Percentiles rank a stretch among this genome's conserved stretches.
These are phyloP conservation scores for Niebla homalea DNA, from an alignment of 495 filamentous ascomycete genomes.

Conservation along the genomic window DNA sequence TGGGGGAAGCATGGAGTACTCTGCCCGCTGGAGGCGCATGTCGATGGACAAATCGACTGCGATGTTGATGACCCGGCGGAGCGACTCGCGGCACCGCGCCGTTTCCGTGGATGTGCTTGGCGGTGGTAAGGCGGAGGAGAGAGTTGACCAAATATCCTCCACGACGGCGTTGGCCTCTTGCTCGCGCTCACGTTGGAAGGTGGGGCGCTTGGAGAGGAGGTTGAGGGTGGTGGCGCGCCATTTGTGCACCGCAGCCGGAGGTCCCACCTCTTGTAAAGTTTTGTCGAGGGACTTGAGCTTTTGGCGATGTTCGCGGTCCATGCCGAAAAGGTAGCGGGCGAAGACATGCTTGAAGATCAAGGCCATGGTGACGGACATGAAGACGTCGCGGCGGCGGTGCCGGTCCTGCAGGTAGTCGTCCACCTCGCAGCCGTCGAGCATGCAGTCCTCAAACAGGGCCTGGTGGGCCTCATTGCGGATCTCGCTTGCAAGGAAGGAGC, in stretches of 20 bases:
- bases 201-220: conserved; percentile 60
- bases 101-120: conserved; percentile 51
- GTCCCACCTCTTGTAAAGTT: conserved; percentile 74
- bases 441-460: conserved; percentile 81
- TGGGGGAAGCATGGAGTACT: conserved; percentile 95
- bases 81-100: conserved; percentile 57
- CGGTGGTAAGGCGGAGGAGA: conserved; percentile 69
- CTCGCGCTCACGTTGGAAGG: conserved; percentile 61
- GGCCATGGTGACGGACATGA: conserved; percentile 94
- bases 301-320: conserved; percentile 93
- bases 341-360: conserved; percentile 99
- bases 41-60: conserved; percentile 83
- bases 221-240: conserved; percentile 93
- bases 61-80: conserved; percentile 67
- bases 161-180: conserved; percentile 84
- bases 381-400: conserved; percentile 73
- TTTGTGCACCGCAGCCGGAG: conserved; percentile 69
- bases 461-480: conserved; percentile 74
- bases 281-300: conserved; percentile 92
- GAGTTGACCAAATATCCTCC: conserved; percentile 65
- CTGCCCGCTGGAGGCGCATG: conserved; percentile 90
- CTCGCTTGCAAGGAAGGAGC: conserved; percentile 67
- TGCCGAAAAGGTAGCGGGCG: conserved; percentile 91
- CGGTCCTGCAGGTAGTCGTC: conserved; percentile 76
- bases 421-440: conserved; percentile 85